Evolutionary conservation across 257 asterid species (phyloP), one percentile per base, ranked within the genome.

Genomic region (Nyctanthes arbortristis): DNA sequence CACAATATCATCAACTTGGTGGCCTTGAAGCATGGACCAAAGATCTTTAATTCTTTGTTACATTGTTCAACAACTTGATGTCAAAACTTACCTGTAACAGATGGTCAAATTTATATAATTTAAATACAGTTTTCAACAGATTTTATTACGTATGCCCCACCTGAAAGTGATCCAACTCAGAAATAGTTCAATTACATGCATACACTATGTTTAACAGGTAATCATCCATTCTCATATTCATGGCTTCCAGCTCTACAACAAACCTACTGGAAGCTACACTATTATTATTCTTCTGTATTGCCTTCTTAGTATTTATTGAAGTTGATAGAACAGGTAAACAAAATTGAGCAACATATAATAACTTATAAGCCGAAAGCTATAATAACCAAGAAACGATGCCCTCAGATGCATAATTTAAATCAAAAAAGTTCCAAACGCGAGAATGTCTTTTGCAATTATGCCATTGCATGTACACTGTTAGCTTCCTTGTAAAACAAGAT

Each of bases 371-470:
- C 64, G 37, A 52, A 20, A 79, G 55, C 18, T 35, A 40, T 29
- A 66, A 28, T 55, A 56, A 57, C 62, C 63, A 54, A n/a, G 45
- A 61, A 70, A 25, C 54, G 33, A 66, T 61, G 22, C 54, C 36
- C 37, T 57, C 36, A 25, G 59, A 20, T 2, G 39, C 24, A 58
- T 16, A 69, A 24, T 20, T 67, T 59, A 18, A 62, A 61, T 63
- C 58, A 75, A 68, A 34, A 34, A 59, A 59, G 18, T 40, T 60
- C 13, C 49, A 40, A 47, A 25, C 29, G 60, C 28, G 7, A 47
- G 52, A 37, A 37, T 14, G 39, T 34, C 37, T 49, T 12, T 69
- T 63, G 32, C 63, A 59, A 35, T 34, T 22, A 57, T 52, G 57
- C 16, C 16, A 25, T 66, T 27, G 55, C 18, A 72, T 63, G 32